Percentiles rank a stretch among this genome's conserved stretches.
Conservation (phyloP, 2,329 filamentous ascomycete species). For the Verticillium dahliae region DNA sequence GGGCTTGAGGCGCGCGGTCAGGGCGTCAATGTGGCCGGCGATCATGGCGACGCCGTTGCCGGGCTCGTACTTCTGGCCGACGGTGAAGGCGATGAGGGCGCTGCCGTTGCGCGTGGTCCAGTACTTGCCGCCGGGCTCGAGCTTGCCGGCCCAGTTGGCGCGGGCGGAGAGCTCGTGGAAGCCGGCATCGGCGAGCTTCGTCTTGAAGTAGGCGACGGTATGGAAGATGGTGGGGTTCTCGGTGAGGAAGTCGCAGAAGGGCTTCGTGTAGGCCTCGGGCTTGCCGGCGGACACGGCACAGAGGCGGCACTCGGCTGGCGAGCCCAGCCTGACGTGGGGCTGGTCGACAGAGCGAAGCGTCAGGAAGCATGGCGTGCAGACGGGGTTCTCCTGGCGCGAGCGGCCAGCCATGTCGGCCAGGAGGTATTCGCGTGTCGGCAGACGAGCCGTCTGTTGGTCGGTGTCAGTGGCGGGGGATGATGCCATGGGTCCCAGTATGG, state of each 20-base stretch:
- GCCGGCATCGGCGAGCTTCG: conserved; percentile 63
- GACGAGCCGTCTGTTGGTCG: conserved; percentile 36
- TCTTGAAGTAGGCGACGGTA: conserved; percentile 71
- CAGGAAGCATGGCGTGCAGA: conserved; percentile 13
- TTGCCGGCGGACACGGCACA: conserved; percentile 24
- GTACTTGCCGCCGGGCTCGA: conserved; percentile 81
- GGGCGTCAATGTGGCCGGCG: conserved; percentile 86
- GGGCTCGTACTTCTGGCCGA: conserved; percentile 73
- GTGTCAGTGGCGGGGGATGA: conserved; percentile 14
- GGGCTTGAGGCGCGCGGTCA: conserved; percentile 88
- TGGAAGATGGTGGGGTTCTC: conserved; percentile 93
- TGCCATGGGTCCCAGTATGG: conserved; percentile 14
- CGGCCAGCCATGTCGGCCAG: conserved; percentile 7
- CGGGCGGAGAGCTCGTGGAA: conserved; percentile 76
- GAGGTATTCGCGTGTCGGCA: conserved; percentile 28
- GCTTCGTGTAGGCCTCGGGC: conserved; percentile 67
- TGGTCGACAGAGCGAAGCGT: conserved; percentile 9
- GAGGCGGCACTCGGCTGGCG: conserved; percentile 10
- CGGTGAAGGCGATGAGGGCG: conserved; percentile 75
- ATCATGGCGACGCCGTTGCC: conserved; percentile 86
- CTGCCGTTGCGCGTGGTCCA: conserved; percentile 81
- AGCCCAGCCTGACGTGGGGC: conserved; percentile 28
- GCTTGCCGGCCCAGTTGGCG: conserved; percentile 65
- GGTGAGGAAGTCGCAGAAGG: conserved; percentile 81
- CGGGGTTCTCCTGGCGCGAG: conserved; percentile 20